Evolutionary conservation across 2,329 filamentous ascomycete species (phyloP), one percentile per base, ranked within the genome.

Genomic region (Alternaria atra): DNA sequence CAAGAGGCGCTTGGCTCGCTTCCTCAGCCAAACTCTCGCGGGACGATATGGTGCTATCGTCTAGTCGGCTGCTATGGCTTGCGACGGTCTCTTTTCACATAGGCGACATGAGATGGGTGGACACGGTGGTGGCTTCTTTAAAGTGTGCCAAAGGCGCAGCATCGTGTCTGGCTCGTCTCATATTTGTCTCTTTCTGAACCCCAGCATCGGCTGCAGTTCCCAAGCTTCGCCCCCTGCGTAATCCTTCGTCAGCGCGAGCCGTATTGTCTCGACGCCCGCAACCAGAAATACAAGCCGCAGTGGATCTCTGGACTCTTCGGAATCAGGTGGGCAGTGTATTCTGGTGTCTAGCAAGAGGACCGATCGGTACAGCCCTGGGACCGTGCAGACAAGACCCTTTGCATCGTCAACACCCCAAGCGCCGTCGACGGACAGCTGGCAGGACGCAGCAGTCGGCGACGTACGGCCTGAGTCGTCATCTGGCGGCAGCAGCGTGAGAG

Each of bases 151-250:
- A 61, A 42, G 30, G 54, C 48, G 58, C 57, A 65, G 64, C 54
- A 62, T 62, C 64, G 69, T 68, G 63, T 68, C 67, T 59, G 53
- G 62, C 60, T 65, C 65, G 69, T 77, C 74, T 76, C 73, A 73
- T 56, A 53, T 66, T 59, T 61, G 68, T 66, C 60, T 63, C 63
- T 61, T 67, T 66, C 56, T 56, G 64, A 64, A 62, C 40, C 57
- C 66, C 65, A 66, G 63, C 55, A 52, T 60, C 60, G 20, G 30
- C 46, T 62, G 61, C 66, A 63, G 63, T 65, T 68, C 64, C 66
- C 60, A 57, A 55, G 54, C 46, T 25, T 52, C 34, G 32, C 51
- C 58, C 67, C 66, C 67, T 65, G 67, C 65, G 63, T 67, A 61
- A 71, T 72, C 66, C 69, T 66, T 70, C 58, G 66, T 67, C 65